Conservation (phyloP, 192 early-diverging fungal genomes). For the Coemansia asiatica region DNA sequence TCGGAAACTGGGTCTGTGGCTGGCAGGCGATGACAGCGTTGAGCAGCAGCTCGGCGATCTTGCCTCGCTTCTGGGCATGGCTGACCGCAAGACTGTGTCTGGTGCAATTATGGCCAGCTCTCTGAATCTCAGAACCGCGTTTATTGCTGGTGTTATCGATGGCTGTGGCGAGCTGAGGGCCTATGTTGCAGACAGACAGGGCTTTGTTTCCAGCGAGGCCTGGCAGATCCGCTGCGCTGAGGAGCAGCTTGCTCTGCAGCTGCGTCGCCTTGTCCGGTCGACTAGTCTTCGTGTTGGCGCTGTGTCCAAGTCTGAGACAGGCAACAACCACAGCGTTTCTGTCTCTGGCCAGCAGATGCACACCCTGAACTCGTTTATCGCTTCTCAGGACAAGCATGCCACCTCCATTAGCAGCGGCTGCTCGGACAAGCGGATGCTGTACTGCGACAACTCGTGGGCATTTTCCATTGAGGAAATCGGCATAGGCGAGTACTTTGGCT, state of each 20-base stretch:
- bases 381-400: conserved; percentile 16
- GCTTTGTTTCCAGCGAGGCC: conserved; percentile 4
- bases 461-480: conserved; percentile 45
- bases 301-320: background rate
- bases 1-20: conserved; percentile 37
- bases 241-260: conserved; percentile 13
- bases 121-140: conserved; percentile 28
- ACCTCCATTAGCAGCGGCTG: background rate
- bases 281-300: conserved; percentile 29
- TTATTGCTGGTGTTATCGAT: conserved; percentile 45
- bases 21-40: conserved; percentile 13
- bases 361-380: conserved; percentile 10
- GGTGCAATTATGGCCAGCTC: conserved; percentile 34
- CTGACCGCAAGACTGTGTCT: conserved; percentile 21
- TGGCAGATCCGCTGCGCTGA: conserved; percentile 17
- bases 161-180: conserved; percentile 4
- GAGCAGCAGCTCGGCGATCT: background rate
- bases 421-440: conserved; percentile 7
- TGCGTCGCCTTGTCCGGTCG: conserved; percentile 38
- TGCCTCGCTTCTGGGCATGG: conserved; percentile 3
- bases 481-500: conserved; percentile 56
- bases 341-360: conserved; percentile 30
- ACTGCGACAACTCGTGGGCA: conserved; percentile 32
- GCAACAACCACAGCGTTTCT: conserved; percentile 10
- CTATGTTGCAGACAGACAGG: background rate